Conservation (phyloP, 768 basidiomycete genomes). For the Cytidiella melzeri region DNA sequence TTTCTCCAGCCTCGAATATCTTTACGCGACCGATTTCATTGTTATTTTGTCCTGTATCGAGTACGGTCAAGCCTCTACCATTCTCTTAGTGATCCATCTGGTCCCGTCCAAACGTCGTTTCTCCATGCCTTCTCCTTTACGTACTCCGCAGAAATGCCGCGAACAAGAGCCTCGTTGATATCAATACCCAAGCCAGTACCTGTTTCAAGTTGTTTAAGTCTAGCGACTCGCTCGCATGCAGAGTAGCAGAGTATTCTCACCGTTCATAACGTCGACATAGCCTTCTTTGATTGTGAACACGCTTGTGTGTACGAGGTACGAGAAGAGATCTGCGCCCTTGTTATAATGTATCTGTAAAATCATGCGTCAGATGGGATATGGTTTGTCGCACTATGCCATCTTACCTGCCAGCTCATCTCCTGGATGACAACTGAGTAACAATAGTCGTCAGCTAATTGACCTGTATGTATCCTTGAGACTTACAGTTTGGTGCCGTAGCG, state of each 20-base stretch:
- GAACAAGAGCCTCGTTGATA: constrained; percentile 53
- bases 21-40: no score
- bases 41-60: no score
- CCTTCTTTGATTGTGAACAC: constrained; percentile 52
- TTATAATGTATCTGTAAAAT: constrained; percentile 59
- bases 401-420: constrained; percentile 58
- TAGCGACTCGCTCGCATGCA: not conserved
- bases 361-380: not conserved
- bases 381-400: not conserved
- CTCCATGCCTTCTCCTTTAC: constrained; percentile 42
- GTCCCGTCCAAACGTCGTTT: constrained; percentile 50
- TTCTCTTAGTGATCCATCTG: constrained; percentile 47
- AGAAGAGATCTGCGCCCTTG: constrained; percentile 52
- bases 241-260: constrained; percentile 17
- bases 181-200: constrained; percentile 57
- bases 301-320: constrained; percentile 46
- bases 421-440: constrained; percentile 44
- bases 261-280: constrained; percentile 38
- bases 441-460: not conserved
- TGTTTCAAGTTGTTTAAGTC: constrained; percentile 11
- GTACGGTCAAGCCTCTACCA: no score
- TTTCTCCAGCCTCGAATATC: not conserved
- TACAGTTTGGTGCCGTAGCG: constrained; percentile 53
- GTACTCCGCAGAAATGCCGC: constrained; percentile 30
- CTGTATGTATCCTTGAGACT: constrained; percentile 15